These are phyloP conservation scores for Volvox africanus DNA, from an alignment of 139 green algal genomes.

Conservation along the genomic window DNA sequence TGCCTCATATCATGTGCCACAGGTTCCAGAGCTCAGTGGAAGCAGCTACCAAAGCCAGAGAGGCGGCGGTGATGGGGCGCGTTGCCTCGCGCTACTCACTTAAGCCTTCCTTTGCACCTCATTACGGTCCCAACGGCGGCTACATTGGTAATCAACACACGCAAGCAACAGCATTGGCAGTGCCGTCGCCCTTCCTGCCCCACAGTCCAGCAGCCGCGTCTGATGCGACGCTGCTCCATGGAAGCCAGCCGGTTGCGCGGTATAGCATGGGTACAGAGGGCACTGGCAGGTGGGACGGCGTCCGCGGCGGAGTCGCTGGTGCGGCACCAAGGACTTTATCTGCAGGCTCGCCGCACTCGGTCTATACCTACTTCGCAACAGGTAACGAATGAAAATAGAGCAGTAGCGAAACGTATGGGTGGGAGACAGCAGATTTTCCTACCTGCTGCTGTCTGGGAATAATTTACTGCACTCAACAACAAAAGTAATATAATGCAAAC, in stretches of 20 bases:
- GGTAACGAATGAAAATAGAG: neutral
- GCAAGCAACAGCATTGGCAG: neutral
- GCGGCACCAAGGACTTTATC: neutral
- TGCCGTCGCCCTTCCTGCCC: neutral
- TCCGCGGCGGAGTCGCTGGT: neutral
- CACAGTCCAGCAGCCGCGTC: too few species aligned
- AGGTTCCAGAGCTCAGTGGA: constrained; percentile 39
- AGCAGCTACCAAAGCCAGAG: neutral
- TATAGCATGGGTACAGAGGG: neutral
- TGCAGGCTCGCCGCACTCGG: neutral
- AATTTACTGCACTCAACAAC: neutral
- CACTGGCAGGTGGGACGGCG: too few species aligned
- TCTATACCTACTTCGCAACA: constrained; percentile 33
- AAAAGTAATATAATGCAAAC: neutral
- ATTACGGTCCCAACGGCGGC: neutral
- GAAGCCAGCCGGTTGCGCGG: neutral
- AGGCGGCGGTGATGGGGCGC: neutral
- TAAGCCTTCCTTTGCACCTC: neutral
- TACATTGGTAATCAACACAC: neutral
- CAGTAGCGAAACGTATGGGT: too few species aligned
- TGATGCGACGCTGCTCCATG: neutral
- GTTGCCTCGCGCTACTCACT: neutral
- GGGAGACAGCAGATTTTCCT: too few species aligned
- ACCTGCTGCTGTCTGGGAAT: too few species aligned
- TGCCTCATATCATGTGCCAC: too few species aligned